phyloP scores from a whole-genome alignment of 371 early-diverging fungal genomes.

The Saksenaea vasiformis region DNA sequence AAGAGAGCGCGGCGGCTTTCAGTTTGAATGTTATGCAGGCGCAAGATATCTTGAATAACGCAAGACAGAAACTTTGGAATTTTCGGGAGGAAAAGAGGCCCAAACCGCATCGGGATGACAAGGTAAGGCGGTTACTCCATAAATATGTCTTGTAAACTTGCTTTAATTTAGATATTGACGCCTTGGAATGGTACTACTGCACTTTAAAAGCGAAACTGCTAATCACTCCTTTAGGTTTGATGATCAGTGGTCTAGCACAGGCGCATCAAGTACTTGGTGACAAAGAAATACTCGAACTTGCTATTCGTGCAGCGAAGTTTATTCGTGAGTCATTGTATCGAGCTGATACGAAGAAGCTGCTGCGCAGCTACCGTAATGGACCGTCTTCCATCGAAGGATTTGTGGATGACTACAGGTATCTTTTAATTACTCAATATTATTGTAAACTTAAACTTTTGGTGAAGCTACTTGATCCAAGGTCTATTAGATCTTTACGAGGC shows the following conservation, averaged over 20 bases:
- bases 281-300: conserved; percentile 33
- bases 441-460: not conserved
- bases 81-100: conserved; percentile 51
- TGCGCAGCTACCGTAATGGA: conserved; percentile 53
- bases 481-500: conserved; percentile 65
- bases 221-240: conserved; percentile 35
- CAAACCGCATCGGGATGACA: conserved; percentile 68
- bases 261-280: conserved; percentile 49
- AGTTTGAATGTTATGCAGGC: conserved; percentile 28
- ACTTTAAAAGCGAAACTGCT: not conserved
- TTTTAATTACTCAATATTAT: not conserved
- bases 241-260: conserved; percentile 56
- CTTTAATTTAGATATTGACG: conserved; percentile 34
- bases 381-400: conserved; percentile 56
- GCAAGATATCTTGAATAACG: conserved; percentile 23
- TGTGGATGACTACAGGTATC: conserved; percentile 64
- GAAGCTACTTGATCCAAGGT: conserved; percentile 46
- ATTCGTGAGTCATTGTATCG: conserved; percentile 48
- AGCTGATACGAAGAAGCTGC: conserved; percentile 27
- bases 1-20: conserved; percentile 48
- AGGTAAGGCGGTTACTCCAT: conserved; percentile 30
- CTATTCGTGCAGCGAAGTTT: conserved; percentile 53
- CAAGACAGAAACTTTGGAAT: conserved; percentile 44
- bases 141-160: conserved; percentile 5
- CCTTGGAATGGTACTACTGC: conserved; percentile 50